These are phyloP conservation scores for Vanrija pseudolonga DNA, from an alignment of 1,284 basidiomycete species.

Conservation along the genomic window DNA sequence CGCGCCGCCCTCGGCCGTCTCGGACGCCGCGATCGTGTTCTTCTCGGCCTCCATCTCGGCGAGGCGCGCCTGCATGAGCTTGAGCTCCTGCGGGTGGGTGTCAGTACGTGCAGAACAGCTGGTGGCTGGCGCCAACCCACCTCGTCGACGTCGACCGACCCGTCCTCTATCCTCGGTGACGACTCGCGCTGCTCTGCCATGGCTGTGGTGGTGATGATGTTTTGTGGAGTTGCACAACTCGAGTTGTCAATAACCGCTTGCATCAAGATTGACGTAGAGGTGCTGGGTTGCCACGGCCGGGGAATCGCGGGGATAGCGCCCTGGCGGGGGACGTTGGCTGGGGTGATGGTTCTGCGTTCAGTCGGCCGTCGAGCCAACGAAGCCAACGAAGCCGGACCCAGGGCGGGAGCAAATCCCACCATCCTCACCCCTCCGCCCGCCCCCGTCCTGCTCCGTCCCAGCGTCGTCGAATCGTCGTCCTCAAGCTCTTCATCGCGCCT, in stretches of 20 bases:
- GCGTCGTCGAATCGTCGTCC: no score
- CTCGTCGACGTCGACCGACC: constrained; percentile 44
- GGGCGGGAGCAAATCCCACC: no score
- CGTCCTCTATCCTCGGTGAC: constrained; percentile 35
- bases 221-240: not conserved
- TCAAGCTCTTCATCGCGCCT: no score
- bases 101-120: no score
- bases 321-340: not conserved
- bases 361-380: no score
- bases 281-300: not conserved
- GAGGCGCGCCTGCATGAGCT: constrained; percentile 81
- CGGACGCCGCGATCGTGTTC: constrained; percentile 52
- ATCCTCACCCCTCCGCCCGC: no score
- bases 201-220: not conserved
- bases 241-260: not conserved
- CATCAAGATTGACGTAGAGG: no score
- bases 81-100: constrained; percentile 53
- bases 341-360: no score
- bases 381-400: no score
- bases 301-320: not conserved
- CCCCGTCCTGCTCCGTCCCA: no score
- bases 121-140: constrained; percentile 21
- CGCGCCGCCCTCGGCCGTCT: constrained; percentile 11
- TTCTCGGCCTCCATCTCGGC: constrained; percentile 84
- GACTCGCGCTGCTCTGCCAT: constrained; percentile 42